These are phyloP conservation scores for Trichoderma sp. DNA, from an alignment of 2,329 filamentous ascomycete species.

Conservation along the genomic window DNA sequence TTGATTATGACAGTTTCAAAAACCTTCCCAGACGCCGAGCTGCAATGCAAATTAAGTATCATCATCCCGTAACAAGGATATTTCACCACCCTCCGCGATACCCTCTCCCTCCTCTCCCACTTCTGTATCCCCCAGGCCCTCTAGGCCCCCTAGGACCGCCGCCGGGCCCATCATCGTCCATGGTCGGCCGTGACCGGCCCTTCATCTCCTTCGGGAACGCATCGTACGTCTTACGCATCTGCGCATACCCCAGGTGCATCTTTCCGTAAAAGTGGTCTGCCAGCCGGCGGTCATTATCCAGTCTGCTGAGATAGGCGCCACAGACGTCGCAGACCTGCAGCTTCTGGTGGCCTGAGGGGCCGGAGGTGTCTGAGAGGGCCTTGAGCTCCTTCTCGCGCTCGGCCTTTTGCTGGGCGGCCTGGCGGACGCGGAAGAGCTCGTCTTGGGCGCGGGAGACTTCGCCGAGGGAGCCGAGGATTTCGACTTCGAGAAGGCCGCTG, in stretches of 20 bases:
- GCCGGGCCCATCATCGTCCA: constrained; percentile 50
- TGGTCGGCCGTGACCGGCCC: constrained; percentile 62
- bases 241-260: constrained; percentile 97
- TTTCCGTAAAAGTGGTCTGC: constrained; percentile 99
- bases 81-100: constrained; percentile 52
- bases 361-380: constrained; percentile 84
- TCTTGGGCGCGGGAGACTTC: constrained; percentile 80
- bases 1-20: constrained; percentile 1
- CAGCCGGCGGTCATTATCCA: constrained; percentile 91
- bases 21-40: constrained; percentile 25
- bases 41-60: constrained; percentile 25
- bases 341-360: constrained; percentile 94
- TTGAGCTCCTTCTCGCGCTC: constrained; percentile 88
- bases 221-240: constrained; percentile 94
- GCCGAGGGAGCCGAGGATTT: constrained; percentile 79
- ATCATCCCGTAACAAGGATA: background rate
- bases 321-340: constrained; percentile 98
- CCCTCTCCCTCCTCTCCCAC: constrained; percentile 52
- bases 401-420: constrained; percentile 77
- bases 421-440: constrained; percentile 83
- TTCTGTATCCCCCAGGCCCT: constrained; percentile 57
- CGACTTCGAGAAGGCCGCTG: constrained; percentile 80
- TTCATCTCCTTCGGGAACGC: constrained; percentile 85
- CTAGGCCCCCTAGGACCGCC: constrained; percentile 55
- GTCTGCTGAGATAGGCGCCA: constrained; percentile 85